phyloP scores from a whole-genome alignment of 495 filamentous ascomycete species.

The Trichoderma virens region DNA sequence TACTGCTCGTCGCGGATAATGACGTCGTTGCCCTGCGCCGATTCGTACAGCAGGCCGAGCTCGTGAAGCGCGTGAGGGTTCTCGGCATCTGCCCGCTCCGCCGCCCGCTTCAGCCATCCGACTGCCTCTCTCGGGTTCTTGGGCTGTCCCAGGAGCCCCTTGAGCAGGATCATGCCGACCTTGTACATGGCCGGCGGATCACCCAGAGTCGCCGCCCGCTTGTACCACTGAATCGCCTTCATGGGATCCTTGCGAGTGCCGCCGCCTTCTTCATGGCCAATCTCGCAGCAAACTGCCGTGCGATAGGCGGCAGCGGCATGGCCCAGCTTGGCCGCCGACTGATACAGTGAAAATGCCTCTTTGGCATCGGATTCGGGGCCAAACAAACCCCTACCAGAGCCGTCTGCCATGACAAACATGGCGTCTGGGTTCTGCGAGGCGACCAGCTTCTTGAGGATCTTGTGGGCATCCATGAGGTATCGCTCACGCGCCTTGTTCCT shows the following conservation, averaged over 20 bases:
- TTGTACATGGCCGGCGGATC: constrained; percentile 97
- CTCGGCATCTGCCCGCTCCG: constrained; percentile 76
- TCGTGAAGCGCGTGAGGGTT: constrained; percentile 96
- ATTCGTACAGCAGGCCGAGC: constrained; percentile 77
- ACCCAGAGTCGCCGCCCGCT: constrained; percentile 79
- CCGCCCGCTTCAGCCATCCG: constrained; percentile 85
- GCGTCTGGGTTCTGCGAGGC: constrained; percentile 62
- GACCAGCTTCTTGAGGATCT: constrained; percentile 80
- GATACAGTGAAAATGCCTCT: constrained; percentile 87
- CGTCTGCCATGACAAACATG: constrained; percentile 91
- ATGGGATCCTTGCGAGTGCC: constrained; percentile 83
- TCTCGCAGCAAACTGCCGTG: constrained; percentile 94
- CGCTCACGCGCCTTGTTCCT: constrained; percentile 72
- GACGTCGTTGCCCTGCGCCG: constrained; percentile 55
- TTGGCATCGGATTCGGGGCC: constrained; percentile 67
- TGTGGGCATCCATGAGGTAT: constrained; percentile 78
- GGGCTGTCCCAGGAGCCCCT: constrained; percentile 88
- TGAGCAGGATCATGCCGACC: constrained; percentile 89
- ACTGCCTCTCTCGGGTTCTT: constrained; percentile 77
- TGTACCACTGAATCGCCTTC: constrained; percentile 97
- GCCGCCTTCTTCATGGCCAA: constrained; percentile 88
- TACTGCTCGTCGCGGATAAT: constrained; percentile 75
- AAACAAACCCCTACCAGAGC: constrained; percentile 64
- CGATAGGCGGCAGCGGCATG: constrained; percentile 85
- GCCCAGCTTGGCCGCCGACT: constrained; percentile 82